phyloP scores from a whole-genome alignment of 2,329 filamentous ascomycete species.

The Tricladium varicosporioides region DNA sequence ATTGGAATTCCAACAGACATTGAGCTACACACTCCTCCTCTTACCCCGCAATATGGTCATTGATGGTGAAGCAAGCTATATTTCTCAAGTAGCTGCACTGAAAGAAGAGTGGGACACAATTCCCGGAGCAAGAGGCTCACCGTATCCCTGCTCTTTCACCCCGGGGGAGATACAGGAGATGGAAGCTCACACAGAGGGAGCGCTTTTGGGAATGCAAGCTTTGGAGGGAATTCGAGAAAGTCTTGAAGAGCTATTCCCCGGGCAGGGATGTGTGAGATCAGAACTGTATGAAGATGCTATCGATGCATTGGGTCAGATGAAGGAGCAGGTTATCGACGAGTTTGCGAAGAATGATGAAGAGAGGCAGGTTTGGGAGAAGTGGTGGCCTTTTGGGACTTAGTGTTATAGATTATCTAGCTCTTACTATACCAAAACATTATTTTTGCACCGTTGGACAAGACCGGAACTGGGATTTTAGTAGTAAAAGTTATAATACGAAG shows the following conservation, averaged over 20 bases:
- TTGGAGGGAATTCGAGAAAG: conserved; percentile 8
- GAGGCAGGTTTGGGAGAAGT: conserved; percentile 12
- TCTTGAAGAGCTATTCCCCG: conserved; percentile 16
- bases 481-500: too few relatives aligned
- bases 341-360: conserved; percentile 17
- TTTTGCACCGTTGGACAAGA: too few relatives aligned
- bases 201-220: conserved; percentile 9
- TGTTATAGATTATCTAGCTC: too few relatives aligned
- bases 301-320: conserved; percentile 17
- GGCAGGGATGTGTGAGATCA: conserved; percentile 15
- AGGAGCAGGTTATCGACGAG: conserved; percentile 16
- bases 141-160: conserved; percentile 17
- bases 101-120: conserved; percentile 11
- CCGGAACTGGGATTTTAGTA: too few relatives aligned
- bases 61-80: conserved; percentile 16
- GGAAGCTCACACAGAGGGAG: conserved; percentile 9
- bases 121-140: conserved; percentile 1
- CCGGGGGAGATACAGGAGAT: conserved; percentile 9
- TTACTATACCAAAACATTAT: too few relatives aligned
- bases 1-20: conserved; percentile 19
- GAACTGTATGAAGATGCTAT: conserved; percentile 16
- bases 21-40: conserved; percentile 7
- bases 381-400: conserved; percentile 19
- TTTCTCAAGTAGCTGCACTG: conserved; percentile 13
- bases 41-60: conserved; percentile 13